Conservation (phyloP, 2,329 filamentous ascomycete species). For the Helicocarpus griseus region DNA sequence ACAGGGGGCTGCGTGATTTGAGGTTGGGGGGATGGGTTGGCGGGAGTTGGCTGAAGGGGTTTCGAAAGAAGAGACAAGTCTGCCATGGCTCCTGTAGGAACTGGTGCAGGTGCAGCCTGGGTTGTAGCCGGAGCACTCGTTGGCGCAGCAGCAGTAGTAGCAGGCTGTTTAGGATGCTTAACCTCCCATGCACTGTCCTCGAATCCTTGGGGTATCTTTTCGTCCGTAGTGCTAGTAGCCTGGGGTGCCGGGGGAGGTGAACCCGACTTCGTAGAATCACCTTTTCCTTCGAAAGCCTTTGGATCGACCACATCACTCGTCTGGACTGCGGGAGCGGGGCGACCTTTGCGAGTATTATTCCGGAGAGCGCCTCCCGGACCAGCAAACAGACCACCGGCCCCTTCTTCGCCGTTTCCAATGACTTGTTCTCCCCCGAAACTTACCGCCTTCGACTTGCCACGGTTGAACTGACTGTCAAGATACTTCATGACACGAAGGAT, state of each 20-base stretch:
- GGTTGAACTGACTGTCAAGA: constrained; percentile 69
- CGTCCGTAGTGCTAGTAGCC: constrained; percentile 38
- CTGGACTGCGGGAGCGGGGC: constrained; percentile 77
- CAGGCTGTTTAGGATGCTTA: constrained; percentile 61
- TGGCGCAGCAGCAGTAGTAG: constrained; percentile 20
- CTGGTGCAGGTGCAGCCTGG: constrained; percentile 35
- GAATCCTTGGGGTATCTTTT: constrained; percentile 55
- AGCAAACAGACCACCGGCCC: constrained; percentile 68
- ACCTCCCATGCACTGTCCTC: constrained; percentile 98
- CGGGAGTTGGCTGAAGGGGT: constrained; percentile 49
- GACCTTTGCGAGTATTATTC: constrained; percentile 89
- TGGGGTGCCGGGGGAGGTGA: constrained; percentile 37
- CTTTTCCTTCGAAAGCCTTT: constrained; percentile 67
- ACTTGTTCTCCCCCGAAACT: constrained; percentile 45
- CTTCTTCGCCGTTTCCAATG: constrained; percentile 53
- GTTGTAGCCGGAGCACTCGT: constrained; percentile 22
- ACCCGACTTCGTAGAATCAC: constrained; percentile 35
- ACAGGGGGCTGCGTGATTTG: constrained; percentile 33
- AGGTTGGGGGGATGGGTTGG: constrained; percentile 40
- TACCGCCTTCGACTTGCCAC: constrained; percentile 49
- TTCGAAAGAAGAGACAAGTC: constrained; percentile 54
- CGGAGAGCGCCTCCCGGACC: constrained; percentile 81
- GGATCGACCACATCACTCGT: constrained; percentile 78
- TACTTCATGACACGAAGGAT: constrained; percentile 91
- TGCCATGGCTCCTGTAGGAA: constrained; percentile 62